Conservation (phyloP, 495 filamentous ascomycete species). For the Tirmania nivea region DNA sequence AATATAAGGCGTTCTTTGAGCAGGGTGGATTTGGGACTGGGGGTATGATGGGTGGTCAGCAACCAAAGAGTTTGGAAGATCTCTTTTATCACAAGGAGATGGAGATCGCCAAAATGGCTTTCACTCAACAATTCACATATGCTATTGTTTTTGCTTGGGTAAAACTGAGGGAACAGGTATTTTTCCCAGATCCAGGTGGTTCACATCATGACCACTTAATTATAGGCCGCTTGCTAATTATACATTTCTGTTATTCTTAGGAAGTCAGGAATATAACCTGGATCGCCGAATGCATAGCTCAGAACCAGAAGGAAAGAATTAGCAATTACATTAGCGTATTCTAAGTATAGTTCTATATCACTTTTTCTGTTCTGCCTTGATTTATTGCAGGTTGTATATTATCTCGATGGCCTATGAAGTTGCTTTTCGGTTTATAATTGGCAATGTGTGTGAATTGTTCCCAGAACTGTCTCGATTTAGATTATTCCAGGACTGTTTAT, state of each 20-base stretch:
- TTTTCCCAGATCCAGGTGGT: neutral
- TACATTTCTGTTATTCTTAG: conserved; percentile 24
- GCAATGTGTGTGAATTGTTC: too few species aligned
- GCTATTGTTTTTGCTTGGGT: conserved; percentile 96
- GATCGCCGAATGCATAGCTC: conserved; percentile 98
- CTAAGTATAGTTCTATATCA: conserved; percentile 19
- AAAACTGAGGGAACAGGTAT: conserved; percentile 88
- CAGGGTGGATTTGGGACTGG: conserved; percentile 67
- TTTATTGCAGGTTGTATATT: too few species aligned
- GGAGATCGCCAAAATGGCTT: conserved; percentile 85
- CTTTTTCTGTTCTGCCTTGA: too few species aligned
- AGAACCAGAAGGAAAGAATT: conserved; percentile 98
- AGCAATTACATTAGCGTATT: conserved; percentile 97
- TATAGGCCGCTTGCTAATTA: conserved; percentile 11
- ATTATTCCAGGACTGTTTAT: too few species aligned
- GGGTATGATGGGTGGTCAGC: conserved; percentile 38
- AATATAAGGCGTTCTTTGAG: conserved; percentile 92
- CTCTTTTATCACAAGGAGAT: conserved; percentile 99
- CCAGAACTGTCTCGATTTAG: too few species aligned
- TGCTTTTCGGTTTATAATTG: too few species aligned
- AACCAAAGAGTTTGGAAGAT: conserved; percentile 83
- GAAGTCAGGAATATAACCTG: conserved; percentile 99
- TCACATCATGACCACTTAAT: neutral
- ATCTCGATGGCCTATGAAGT: too few species aligned
- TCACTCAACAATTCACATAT: conserved; percentile 90